phyloP scores from a whole-genome alignment of 768 basidiomycete species.

The Chiua virens region DNA sequence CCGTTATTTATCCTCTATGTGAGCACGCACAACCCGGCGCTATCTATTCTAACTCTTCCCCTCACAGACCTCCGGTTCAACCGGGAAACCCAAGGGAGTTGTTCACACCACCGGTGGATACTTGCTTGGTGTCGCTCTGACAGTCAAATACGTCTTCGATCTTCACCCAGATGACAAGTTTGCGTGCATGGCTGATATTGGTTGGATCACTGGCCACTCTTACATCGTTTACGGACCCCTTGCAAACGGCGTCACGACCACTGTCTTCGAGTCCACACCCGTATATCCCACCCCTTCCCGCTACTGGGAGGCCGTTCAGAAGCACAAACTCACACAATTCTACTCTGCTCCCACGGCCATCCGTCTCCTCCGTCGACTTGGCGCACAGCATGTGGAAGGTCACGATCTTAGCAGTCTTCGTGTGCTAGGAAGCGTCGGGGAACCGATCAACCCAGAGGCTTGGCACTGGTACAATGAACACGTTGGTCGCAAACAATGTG shows the following conservation, averaged over 20 bases:
- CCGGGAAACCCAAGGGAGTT: slow-evolving; percentile 96
- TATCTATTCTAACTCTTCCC: slow-evolving; percentile 3
- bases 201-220: slow-evolving; percentile 98
- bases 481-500: slow-evolving; percentile 84
- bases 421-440: slow-evolving; percentile 90
- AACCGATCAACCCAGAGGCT: slow-evolving; percentile 98
- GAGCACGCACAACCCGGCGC: slow-evolving; percentile 34
- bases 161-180: slow-evolving; percentile 95
- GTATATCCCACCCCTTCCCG: slow-evolving; percentile 94
- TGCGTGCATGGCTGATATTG: slow-evolving; percentile 98
- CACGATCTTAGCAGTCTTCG: slow-evolving; percentile 83
- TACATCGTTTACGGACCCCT: slow-evolving; percentile 97
- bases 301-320: slow-evolving; percentile 96
- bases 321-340: slow-evolving; percentile 93
- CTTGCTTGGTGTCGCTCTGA: slow-evolving; percentile 86
- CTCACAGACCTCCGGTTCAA: slow-evolving; percentile 84
- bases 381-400: slow-evolving; percentile 79
- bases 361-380: slow-evolving; percentile 82
- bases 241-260: slow-evolving; percentile 78
- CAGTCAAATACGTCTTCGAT: slow-evolving; percentile 97
- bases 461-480: slow-evolving; percentile 99
- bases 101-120: slow-evolving; percentile 90
- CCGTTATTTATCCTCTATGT: slow-evolving; percentile 99
- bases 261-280: slow-evolving; percentile 94
- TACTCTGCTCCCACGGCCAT: slow-evolving; percentile 96